These are phyloP conservation scores for Hanseniaspora valbyensis DNA, from an alignment of 805 yeast genomes.

Conservation along the genomic window DNA sequence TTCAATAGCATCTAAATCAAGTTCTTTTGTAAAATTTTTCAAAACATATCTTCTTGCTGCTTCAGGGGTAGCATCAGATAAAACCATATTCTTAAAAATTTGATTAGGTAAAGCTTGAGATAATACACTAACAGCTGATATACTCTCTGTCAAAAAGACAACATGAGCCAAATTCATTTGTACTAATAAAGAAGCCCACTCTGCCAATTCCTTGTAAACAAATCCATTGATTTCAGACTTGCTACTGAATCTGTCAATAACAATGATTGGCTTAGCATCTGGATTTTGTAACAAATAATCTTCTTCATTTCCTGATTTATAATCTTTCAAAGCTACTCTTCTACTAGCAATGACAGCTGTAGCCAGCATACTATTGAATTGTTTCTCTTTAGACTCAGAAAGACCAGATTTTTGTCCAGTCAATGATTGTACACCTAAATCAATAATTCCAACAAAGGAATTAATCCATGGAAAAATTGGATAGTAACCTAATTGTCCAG, in stretches of 20 bases:
- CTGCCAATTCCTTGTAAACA: slow-evolving; percentile 63
- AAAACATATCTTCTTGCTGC: slow-evolving; percentile 63
- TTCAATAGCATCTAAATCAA: slow-evolving; percentile 35
- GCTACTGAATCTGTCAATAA: slow-evolving; percentile 60
- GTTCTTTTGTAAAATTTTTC: slow-evolving; percentile 36
- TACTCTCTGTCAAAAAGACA: slow-evolving; percentile 73
- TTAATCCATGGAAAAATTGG: slow-evolving; percentile 93
- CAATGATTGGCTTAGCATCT: slow-evolving; percentile 72
- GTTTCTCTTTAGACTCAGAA: slow-evolving; percentile 71
- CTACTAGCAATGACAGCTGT: slow-evolving; percentile 65
- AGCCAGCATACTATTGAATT: slow-evolving; percentile 67
- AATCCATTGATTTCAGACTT: slow-evolving; percentile 53
- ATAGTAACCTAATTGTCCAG: slow-evolving; percentile 74
- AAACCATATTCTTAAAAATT: slow-evolving; percentile 60
- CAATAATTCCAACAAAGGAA: slow-evolving; percentile 64
- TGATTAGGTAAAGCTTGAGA: slow-evolving; percentile 72
- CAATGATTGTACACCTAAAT: slow-evolving; percentile 75
- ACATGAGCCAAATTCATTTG: slow-evolving; percentile 81
- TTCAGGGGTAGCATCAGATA: slow-evolving; percentile 69
- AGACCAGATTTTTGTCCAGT: slow-evolving; percentile 92
- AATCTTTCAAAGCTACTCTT: slow-evolving; percentile 43
- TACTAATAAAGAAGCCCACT: slow-evolving; percentile 76
- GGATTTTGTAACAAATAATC: slow-evolving; percentile 79
- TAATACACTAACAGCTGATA: slow-evolving; percentile 59
- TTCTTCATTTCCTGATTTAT: slow-evolving; percentile 51